Percentiles rank a stretch among this genome's conserved stretches.
These are phyloP conservation scores for Ascodesmis nigricans DNA, from an alignment of 495 filamentous ascomycete species.

Conservation along the genomic window DNA sequence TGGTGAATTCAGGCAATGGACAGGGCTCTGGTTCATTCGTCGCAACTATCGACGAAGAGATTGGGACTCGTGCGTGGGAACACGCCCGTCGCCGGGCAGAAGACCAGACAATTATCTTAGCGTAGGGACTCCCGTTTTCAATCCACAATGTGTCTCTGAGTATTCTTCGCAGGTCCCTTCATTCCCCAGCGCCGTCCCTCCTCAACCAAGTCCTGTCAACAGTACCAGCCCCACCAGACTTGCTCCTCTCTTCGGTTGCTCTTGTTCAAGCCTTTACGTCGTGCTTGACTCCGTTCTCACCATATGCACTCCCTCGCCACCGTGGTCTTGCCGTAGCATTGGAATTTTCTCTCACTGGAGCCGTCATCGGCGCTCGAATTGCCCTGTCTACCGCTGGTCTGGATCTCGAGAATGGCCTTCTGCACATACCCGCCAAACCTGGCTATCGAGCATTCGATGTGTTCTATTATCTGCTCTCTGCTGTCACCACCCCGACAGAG, in stretches of 20 bases:
- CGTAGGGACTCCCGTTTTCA: no score
- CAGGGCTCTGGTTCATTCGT: constrained; percentile 26
- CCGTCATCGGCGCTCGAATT: constrained; percentile 49
- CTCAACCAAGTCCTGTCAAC: constrained; percentile 60
- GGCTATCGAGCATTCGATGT: constrained; percentile 94
- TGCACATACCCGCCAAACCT: constrained; percentile 53
- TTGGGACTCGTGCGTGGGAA: constrained; percentile 80
- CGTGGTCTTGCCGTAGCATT: constrained; percentile 59
- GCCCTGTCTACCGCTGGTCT: constrained; percentile 73
- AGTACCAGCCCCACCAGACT: constrained; percentile 52
- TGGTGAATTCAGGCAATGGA: constrained; percentile 57
- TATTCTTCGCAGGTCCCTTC: constrained; percentile 47
- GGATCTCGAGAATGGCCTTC: constrained; percentile 57
- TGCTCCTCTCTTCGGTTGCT: constrained; percentile 51
- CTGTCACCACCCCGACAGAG: constrained; percentile 72
- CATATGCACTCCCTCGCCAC: constrained; percentile 52
- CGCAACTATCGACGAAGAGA: constrained; percentile 55
- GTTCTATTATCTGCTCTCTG: constrained; percentile 88
- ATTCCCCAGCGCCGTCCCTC: constrained; percentile 68
- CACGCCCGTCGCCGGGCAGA: constrained; percentile 87
- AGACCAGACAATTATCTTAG: constrained; percentile 78
- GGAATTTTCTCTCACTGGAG: constrained; percentile 60
- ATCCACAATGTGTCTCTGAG: no score
- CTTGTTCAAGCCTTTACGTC: constrained; percentile 68
- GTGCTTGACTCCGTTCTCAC: constrained; percentile 72